phyloP scores from a whole-genome alignment of 176 grass and related monocot genomes.

The Oryza nivara region DNA sequence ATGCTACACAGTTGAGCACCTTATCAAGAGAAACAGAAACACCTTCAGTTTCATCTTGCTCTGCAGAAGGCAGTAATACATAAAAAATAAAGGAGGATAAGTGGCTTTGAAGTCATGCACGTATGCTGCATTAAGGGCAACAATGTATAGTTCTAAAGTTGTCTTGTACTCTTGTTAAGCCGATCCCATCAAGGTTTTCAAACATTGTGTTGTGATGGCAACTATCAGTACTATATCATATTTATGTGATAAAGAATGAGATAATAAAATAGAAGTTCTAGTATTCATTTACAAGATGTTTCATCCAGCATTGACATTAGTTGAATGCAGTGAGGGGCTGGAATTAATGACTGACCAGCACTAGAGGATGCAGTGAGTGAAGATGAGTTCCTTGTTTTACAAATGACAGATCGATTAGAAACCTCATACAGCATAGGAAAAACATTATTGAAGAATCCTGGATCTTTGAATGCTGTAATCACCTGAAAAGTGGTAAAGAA shows the following conservation, averaged over 20 bases:
- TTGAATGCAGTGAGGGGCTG: constrained; percentile 18
- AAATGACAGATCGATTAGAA: constrained; percentile 60
- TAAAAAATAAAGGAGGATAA: constrained; percentile 16
- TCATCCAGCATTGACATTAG: constrained; percentile 17
- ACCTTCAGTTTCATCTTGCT: constrained; percentile 64
- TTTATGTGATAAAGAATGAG: background rate
- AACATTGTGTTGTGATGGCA: background rate
- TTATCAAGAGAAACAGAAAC: constrained; percentile 66
- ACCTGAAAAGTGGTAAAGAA: constrained; percentile 66
- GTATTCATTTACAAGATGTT: background rate
- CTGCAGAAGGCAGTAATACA: constrained; percentile 45
- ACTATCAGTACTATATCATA: background rate
- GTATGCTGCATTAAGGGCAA: background rate
- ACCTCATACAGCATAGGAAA: constrained; percentile 85
- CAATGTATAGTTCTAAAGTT: constrained; percentile 21
- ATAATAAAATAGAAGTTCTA: background rate
- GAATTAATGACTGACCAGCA: constrained; percentile 61
- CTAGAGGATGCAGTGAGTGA: constrained; percentile 19
- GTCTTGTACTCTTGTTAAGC: background rate
- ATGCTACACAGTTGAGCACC: constrained; percentile 77
- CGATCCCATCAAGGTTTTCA: background rate
- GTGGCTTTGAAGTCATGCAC: background rate
- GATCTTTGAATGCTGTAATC: constrained; percentile 72
- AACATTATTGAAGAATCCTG: constrained; percentile 68
- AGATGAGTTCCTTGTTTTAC: constrained; percentile 49